Conservation (phyloP, 2,329 filamentous ascomycete species). For the Fusarium dlaminii region DNA sequence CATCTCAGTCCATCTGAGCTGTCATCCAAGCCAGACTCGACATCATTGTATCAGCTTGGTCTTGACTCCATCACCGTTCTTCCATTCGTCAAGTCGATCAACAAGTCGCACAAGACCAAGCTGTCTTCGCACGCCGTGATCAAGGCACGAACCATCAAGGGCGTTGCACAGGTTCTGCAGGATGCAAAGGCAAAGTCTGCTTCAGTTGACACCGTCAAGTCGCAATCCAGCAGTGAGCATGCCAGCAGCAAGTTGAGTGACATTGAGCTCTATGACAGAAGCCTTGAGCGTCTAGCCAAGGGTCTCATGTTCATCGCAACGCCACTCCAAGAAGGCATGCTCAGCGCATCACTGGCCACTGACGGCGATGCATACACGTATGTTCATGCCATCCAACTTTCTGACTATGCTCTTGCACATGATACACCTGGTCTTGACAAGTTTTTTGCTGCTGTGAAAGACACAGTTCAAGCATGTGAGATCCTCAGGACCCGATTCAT, state of each 20-base stretch:
- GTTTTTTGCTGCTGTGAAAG: constrained; percentile 3
- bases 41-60: constrained; percentile 10
- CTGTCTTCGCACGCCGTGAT: constrained; percentile 6
- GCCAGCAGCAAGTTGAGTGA: fast-evolving
- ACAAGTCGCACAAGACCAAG: constrained; percentile 4
- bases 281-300: neutral
- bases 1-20: neutral
- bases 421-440: neutral
- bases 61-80: constrained; percentile 17
- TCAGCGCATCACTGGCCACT: constrained; percentile 15
- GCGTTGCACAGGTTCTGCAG: neutral
- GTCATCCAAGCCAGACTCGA: neutral
- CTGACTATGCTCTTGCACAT: neutral
- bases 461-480: constrained; percentile 12
- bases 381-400: constrained; percentile 7
- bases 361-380: constrained; percentile 14
- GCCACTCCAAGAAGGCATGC: constrained; percentile 20
- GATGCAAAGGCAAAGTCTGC: neutral
- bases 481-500: constrained; percentile 14
- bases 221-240: fast-evolving
- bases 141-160: constrained; percentile 4
- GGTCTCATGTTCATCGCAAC: constrained; percentile 20
- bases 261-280: neutral
- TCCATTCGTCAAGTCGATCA: constrained; percentile 17
- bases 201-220: fast-evolving